Conservation (phyloP, 129 eudicot genomes). For the Artemisia argyi region DNA sequence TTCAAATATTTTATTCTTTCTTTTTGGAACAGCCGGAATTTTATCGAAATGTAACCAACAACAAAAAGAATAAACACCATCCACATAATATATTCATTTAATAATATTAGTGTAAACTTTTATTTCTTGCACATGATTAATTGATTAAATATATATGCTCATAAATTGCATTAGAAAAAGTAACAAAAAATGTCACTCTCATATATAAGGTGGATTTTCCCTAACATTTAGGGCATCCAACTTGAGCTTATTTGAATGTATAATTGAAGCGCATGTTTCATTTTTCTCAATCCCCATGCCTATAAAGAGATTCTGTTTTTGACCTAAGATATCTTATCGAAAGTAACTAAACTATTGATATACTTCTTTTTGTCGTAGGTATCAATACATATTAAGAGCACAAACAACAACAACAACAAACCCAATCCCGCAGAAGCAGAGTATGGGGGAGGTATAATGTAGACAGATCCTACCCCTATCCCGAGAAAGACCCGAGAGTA, state of each 20-base stretch:
- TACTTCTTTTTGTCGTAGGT: too few species aligned
- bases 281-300: conserved; percentile 16
- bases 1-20: too few species aligned
- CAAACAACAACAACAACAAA: too few species aligned
- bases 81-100: too few species aligned
- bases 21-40: too few species aligned
- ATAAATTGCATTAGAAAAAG: neutral
- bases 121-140: conserved; percentile 3
- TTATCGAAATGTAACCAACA: too few species aligned
- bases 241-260: conserved; percentile 3
- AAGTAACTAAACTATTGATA: neutral
- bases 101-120: neutral
- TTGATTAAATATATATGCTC: neutral
- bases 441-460: too few species aligned
- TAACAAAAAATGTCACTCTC: conserved; percentile 9
- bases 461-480: too few species aligned
- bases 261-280: conserved; percentile 20
- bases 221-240: conserved; percentile 21
- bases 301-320: conserved; percentile 23
- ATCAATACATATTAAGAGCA: too few species aligned
- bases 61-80: too few species aligned
- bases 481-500: too few species aligned
- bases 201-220: conserved; percentile 13
- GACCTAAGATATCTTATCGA: neutral
- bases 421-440: too few species aligned